Conservation (phyloP, 2,329 filamentous ascomycete genomes). For the Coniochaeta hoffmannii region DNA sequence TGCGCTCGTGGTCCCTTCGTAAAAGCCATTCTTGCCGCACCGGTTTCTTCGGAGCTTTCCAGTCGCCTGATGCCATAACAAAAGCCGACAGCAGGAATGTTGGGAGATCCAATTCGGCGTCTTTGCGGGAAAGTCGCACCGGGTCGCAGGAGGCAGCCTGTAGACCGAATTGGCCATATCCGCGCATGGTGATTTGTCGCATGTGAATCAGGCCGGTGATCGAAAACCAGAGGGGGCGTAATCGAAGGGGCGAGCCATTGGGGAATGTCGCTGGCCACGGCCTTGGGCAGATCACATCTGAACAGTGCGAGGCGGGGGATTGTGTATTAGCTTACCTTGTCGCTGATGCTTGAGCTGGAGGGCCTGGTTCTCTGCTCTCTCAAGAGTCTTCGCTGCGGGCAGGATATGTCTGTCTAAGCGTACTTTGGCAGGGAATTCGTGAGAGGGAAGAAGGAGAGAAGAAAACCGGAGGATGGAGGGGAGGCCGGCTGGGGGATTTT, state of each 20-base stretch:
- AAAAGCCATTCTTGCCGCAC: background rate
- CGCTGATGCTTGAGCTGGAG: background rate
- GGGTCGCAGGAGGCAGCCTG: background rate
- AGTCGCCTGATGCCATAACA: background rate
- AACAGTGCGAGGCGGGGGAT: background rate
- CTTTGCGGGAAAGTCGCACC: background rate
- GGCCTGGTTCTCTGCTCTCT: background rate
- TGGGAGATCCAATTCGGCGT: background rate
- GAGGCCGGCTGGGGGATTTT: slow-evolving; percentile 26
- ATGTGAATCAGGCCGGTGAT: background rate
- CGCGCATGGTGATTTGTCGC: background rate
- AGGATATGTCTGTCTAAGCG: background rate
- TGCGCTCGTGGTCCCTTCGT: background rate
- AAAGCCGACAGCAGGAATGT: background rate
- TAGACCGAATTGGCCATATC: background rate
- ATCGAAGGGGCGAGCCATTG: background rate
- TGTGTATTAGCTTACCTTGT: background rate
- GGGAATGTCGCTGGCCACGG: background rate
- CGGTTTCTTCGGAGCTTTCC: background rate
- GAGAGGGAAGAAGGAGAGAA: slow-evolving; percentile 18
- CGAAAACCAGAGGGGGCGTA: background rate
- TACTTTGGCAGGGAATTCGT: slow-evolving; percentile 8
- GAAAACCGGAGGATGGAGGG: slow-evolving; percentile 17
- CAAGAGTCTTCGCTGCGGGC: background rate
- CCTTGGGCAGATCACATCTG: background rate